A percentile compares a stretch with the other conserved stretches of the same genome.
phyloP scores from a whole-genome alignment of 2,329 filamentous ascomycete genomes.

The Fonsecaea multimorphosa region DNA sequence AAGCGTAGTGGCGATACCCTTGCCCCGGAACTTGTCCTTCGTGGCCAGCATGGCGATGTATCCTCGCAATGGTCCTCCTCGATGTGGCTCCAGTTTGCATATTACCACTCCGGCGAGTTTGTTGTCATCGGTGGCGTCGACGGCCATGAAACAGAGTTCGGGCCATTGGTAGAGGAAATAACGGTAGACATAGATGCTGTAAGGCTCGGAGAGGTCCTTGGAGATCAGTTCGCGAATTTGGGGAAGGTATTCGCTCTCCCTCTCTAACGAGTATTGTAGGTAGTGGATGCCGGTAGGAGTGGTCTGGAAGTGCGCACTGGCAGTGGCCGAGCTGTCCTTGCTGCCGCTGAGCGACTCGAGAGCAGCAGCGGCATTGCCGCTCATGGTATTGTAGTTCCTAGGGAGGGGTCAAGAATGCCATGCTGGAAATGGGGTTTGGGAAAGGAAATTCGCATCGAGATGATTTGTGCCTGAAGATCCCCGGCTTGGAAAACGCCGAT shows the following conservation, averaged over 20 bases:
- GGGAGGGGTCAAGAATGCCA: constrained; percentile 19
- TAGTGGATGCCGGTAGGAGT: constrained; percentile 53
- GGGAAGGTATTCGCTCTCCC: constrained; percentile 73
- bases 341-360: constrained; percentile 8
- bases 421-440: constrained; percentile 5
- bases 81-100: constrained; percentile 90
- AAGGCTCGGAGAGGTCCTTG: constrained; percentile 94
- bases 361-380: constrained; percentile 32
- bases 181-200: constrained; percentile 98
- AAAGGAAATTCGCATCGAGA: background rate
- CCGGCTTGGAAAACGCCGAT: constrained; percentile 7
- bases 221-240: constrained; percentile 92
- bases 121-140: constrained; percentile 59
- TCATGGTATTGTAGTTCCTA: constrained; percentile 23
- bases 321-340: constrained; percentile 6
- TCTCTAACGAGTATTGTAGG: constrained; percentile 63
- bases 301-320: constrained; percentile 31
- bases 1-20: constrained; percentile 84
- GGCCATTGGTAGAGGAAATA: constrained; percentile 99
- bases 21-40: constrained; percentile 75
- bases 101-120: constrained; percentile 88
- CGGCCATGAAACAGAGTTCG: constrained; percentile 92
- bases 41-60: constrained; percentile 99
- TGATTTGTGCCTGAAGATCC: constrained; percentile 31
- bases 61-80: constrained; percentile 82